Base-by-base conservation (phyloP, 2,329 filamentous ascomycete genomes). In the Aspergillus ruber region DNA sequence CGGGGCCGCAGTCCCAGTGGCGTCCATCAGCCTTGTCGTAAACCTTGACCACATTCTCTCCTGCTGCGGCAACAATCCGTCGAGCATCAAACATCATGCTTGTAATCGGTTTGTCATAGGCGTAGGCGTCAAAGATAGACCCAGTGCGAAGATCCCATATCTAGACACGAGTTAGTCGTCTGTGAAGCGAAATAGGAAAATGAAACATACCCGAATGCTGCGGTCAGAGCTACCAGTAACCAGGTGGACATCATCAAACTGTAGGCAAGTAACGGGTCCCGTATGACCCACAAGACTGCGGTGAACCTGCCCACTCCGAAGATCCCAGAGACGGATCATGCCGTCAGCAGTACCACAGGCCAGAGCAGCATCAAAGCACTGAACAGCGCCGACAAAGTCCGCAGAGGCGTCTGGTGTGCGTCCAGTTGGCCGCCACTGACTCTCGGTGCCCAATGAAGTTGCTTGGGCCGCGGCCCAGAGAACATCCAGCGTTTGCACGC, bases 121-220 rank as follows among this genome's bases (percentile, higher is more conserved):
- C 93, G 68, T 90, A 98, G 15, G 91, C 93, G 66, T 98, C 93
- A 66, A 86, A 86, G 58, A 98, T 96, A 29, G 90, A 90, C 41
- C 93, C 93, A 10, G 90, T 97, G 46, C 93, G 87, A 48, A 98
- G 85, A 70, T 98, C 93, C 93, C 93, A 98, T 65, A 98, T 97
- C 90, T 97, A 63, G 44, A 48, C 29, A 35, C 25, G 38, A 60
- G 70, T 56, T 60, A 46, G 43, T 42, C 27, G 29, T 33, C 4
- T 10, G n/a, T n/a, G 6, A 42, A 35, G 21, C 18, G 18, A 42
- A 39, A 18, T 15, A 13, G 32, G n/a, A 25, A 20, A 48, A 43
- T 32, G 23, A 53, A 49, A 61, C 89, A 80, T 78, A 97, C 91
- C 72, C 93, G 79, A 65, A 98, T 88, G 66, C 91, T 97, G 62